Evolutionary conservation across 257 asterid genomes (phyloP), one percentile per base, ranked within the genome.

Genomic region (Linaria vulgaris): DNA sequence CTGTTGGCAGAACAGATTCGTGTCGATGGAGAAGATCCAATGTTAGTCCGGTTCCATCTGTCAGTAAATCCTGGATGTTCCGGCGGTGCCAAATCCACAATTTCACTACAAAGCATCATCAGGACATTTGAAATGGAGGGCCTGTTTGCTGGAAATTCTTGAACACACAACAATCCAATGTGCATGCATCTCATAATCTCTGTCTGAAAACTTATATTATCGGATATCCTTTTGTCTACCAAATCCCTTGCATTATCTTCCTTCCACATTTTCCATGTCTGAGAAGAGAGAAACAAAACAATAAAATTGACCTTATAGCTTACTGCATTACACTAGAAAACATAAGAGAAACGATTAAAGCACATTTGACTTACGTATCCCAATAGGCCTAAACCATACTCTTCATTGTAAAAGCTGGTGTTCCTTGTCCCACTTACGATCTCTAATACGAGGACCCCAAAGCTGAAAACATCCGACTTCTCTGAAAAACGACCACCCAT

Each of bases 401-500:
- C 72, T 0, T 70, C 68, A 5, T 64, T 25, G 16, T 70, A 50
- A 44, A 71, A 76, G 43, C 72, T 59, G 11, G 58, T 67, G 24
- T 71, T 76, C 27, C 69, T 57, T 45, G 21, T 66, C 47, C 73
- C 73, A 15, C 69, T 70, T 11, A 75, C 21, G 7, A 75, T 70
- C 53, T 75, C 76, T 21, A 75, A 51, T 41, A 61, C 16, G 7
- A 71, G 1, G 23, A 75, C 76, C 12, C 76, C 74, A 12, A 69
- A 75, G 51, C 80, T 75, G 59, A 69, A 74, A 1, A 74, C 73
- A 44, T 68, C 74, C 0, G 78, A 68, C 38, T 68, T 73, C 63
- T 68, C 72, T 3, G 72, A 74, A 25, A 63, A 74, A 57, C 56
- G 24, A 19, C 75, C 75, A 9, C 56, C 54, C 27, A 47, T 4